Evolutionary conservation across 257 asterid genomes (phyloP).

Genomic region (Solanum etuberosum): DNA sequence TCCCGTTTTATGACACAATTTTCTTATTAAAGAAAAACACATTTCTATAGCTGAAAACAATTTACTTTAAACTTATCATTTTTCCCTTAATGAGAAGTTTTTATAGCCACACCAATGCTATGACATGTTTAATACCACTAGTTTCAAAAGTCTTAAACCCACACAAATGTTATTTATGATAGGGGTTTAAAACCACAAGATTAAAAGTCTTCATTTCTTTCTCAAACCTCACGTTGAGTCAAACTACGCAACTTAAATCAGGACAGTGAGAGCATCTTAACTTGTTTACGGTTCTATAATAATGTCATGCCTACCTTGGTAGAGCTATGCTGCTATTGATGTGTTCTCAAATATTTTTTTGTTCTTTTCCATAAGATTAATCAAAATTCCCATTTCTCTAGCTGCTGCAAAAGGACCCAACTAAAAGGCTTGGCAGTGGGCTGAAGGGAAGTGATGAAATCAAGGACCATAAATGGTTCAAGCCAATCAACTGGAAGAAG

Average conservation of each 20-base stretch:
- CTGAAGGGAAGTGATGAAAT: conserved; percentile 34
- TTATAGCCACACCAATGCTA: background rate
- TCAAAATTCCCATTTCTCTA: background rate
- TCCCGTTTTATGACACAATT: background rate
- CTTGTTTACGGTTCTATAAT: background rate
- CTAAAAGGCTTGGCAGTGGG: conserved; percentile 33
- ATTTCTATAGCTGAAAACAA: background rate
- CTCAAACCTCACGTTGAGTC: background rate
- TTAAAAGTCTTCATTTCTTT: background rate
- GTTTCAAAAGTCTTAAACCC: background rate
- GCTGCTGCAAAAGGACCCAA: conserved; percentile 49
- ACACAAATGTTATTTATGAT: background rate
- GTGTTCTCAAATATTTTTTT: background rate
- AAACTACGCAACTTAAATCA: background rate
- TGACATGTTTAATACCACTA: background rate
- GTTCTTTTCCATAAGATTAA: background rate
- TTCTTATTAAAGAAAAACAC: background rate
- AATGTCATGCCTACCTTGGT: background rate
- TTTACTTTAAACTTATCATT: background rate
- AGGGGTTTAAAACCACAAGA: background rate
- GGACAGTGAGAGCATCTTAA: background rate
- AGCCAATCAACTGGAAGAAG: conserved; percentile 43
- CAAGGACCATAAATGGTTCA: conserved; percentile 43
- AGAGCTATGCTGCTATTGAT: background rate
- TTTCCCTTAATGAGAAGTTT: background rate